phyloP scores from a whole-genome alignment of 2,329 filamentous ascomycete genomes.

The Coniochaeta prunicola region DNA sequence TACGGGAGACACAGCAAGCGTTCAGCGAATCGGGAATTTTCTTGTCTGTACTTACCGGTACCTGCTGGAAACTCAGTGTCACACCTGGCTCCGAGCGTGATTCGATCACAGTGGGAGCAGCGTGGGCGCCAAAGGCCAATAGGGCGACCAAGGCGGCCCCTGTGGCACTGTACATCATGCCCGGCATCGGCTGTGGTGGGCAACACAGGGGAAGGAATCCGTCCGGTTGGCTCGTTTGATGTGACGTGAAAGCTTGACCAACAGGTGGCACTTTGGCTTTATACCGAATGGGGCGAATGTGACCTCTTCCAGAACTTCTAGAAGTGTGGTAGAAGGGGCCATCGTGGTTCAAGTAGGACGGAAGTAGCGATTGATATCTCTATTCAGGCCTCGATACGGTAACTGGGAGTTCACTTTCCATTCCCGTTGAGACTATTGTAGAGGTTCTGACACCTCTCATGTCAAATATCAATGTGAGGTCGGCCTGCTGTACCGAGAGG shows the following conservation, averaged over 20 bases:
- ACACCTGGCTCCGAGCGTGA: not conserved
- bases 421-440: not conserved
- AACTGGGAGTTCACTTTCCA: not conserved
- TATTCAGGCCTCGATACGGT: not conserved
- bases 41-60: not conserved
- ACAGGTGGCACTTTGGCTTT: not conserved
- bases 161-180: not conserved
- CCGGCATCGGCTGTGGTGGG: not conserved
- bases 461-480: not conserved
- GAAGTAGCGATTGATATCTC: not conserved
- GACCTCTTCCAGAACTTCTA: not conserved
- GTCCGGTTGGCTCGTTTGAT: not conserved
- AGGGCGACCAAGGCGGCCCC: not conserved
- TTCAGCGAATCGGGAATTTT: not conserved
- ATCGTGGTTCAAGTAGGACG: not conserved
- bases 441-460: conserved; percentile 1
- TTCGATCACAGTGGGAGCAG: conserved; percentile 2
- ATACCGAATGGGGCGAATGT: not conserved
- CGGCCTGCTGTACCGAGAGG: not conserved
- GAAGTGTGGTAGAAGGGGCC: not conserved
- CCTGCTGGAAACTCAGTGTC: not conserved
- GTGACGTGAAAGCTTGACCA: not conserved
- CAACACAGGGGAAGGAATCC: not conserved
- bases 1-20: not conserved
- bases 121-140: not conserved